These are phyloP conservation scores for Saprolegnia parasitica DNA, from an alignment of 352 stramenopile species.

Conservation along the genomic window DNA sequence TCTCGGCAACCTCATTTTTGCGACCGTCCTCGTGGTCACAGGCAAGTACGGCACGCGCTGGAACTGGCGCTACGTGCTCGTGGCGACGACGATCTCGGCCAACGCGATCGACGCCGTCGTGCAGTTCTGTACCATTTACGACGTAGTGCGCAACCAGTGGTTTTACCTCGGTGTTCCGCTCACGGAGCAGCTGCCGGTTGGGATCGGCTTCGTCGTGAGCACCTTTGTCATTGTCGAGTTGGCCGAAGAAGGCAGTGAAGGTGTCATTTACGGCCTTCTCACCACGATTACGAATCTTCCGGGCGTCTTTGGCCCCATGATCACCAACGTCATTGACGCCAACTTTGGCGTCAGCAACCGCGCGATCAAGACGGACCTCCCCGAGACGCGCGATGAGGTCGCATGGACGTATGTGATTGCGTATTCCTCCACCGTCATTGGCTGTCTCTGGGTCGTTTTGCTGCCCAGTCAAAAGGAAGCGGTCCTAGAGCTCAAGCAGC, in stretches of 20 bases:
- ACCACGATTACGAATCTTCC: constrained; percentile 49
- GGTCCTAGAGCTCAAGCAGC: constrained; percentile 35
- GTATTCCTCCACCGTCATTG: constrained; percentile 50
- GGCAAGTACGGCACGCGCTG: constrained; percentile 42
- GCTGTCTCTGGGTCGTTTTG: constrained; percentile 40
- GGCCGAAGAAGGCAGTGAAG: constrained; percentile 46
- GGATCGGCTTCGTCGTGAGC: constrained; percentile 44
- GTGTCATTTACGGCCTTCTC: constrained; percentile 45
- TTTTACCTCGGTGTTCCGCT: constrained; percentile 58
- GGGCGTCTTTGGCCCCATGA: constrained; percentile 42
- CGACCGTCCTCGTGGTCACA: background rate
- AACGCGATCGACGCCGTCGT: constrained; percentile 43
- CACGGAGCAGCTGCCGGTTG: constrained; percentile 44
- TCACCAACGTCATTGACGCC: constrained; percentile 49
- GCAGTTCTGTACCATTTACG: constrained; percentile 50
- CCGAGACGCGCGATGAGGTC: constrained; percentile 45
- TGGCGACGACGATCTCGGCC: constrained; percentile 38
- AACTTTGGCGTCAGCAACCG: constrained; percentile 46
- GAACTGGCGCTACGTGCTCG: constrained; percentile 53
- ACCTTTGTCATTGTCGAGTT: constrained; percentile 57
- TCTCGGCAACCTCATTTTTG: constrained; percentile 17
- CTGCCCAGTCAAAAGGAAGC: constrained; percentile 42
- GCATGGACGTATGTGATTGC: constrained; percentile 49
- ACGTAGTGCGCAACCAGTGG: constrained; percentile 52
- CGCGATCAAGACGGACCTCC: constrained; percentile 45